phyloP scores from a whole-genome alignment of 208 protist species.

The Leptomonas seymouri region DNA sequence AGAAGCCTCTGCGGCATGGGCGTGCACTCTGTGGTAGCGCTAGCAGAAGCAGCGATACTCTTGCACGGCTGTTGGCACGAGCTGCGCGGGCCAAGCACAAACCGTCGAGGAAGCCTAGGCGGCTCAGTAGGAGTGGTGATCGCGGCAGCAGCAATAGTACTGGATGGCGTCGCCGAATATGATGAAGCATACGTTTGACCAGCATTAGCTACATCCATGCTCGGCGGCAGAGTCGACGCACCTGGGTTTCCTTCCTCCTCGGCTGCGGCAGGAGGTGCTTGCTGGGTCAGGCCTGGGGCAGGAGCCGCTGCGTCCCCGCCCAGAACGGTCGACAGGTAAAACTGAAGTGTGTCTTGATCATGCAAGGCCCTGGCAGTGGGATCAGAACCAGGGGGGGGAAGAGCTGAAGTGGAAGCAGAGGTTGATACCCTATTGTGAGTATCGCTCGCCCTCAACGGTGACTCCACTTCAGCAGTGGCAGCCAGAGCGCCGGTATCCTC shows the following conservation, averaged over 20 bases:
- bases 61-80: neutral
- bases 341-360: constrained; percentile 14
- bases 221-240: too few species aligned
- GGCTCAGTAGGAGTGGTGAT: too few species aligned
- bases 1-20: neutral
- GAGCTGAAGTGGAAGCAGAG: neutral
- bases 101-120: neutral
- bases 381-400: neutral
- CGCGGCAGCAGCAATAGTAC: too few species aligned
- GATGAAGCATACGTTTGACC: neutral
- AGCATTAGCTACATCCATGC: too few species aligned
- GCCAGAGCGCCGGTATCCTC: neutral
- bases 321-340: constrained; percentile 7
- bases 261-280: too few species aligned
- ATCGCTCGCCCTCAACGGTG: too few species aligned
- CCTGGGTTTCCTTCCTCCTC: too few species aligned
- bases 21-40: neutral
- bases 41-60: neutral
- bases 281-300: too few species aligned
- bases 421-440: neutral
- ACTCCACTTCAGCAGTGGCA: too few species aligned
- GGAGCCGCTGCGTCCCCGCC: neutral
- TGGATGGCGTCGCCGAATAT: neutral
- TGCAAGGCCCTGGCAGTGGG: neutral
- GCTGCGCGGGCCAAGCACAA: neutral